These are phyloP conservation scores for Ogataea polymorpha DNA, from an alignment of 805 yeast genomes.

Conservation along the genomic window DNA sequence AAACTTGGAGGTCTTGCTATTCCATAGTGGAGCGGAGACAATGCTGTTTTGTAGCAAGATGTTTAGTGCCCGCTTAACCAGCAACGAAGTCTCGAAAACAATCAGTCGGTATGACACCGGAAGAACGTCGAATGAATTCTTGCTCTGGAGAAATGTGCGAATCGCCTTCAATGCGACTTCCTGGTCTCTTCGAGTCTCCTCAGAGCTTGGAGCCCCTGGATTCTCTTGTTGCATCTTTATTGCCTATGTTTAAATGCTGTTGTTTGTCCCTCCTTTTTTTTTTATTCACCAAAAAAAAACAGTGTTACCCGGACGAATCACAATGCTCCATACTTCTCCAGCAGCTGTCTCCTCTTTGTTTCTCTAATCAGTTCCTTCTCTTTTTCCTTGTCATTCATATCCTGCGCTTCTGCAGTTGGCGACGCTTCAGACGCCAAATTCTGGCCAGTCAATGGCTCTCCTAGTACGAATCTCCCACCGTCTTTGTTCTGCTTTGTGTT, in stretches of 20 bases:
- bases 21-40: constrained; percentile 97
- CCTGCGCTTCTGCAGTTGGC: constrained; percentile 44
- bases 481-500: constrained; percentile 18
- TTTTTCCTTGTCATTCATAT: constrained; percentile 35
- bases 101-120: constrained; percentile 93
- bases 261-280: constrained; percentile 3
- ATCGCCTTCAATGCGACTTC: constrained; percentile 77
- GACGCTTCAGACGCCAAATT: constrained; percentile 36
- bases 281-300: background rate
- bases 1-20: constrained; percentile 80
- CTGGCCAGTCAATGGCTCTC: constrained; percentile 23
- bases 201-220: constrained; percentile 17
- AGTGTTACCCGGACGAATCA: constrained; percentile 8
- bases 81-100: constrained; percentile 86
- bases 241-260: constrained; percentile 2
- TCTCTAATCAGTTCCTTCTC: constrained; percentile 29
- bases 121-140: constrained; percentile 92
- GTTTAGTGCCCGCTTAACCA: constrained; percentile 87
- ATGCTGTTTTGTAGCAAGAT: constrained; percentile 89
- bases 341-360: constrained; percentile 31
- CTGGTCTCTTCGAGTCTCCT: constrained; percentile 53
- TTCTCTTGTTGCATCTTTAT: constrained; percentile 5
- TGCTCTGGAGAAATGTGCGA: constrained; percentile 76
- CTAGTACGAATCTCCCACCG: background rate
- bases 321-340: constrained; percentile 38